Conservation (phyloP, 2,329 filamentous ascomycete species). For the Epichloe aotearoae region DNA sequence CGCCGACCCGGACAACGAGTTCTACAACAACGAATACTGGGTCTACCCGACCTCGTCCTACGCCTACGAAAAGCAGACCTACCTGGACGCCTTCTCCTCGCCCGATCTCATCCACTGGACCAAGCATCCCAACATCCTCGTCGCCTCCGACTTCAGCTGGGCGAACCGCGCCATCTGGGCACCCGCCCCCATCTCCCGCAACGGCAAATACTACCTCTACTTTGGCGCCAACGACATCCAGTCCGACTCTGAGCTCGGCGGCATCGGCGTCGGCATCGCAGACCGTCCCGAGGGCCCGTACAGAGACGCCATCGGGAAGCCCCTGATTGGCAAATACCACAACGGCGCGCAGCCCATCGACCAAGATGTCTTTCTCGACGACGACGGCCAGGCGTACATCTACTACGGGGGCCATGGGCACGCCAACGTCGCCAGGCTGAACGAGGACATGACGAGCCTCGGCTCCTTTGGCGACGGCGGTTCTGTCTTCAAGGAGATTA, state of each 20-base stretch:
- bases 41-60: constrained; percentile 34
- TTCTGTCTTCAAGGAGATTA: too few relatives aligned
- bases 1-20: constrained; percentile 35
- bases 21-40: constrained; percentile 32
- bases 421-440: constrained; percentile 28
- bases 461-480: constrained; percentile 26
- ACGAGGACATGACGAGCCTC: constrained; percentile 27
- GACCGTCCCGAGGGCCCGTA: constrained; percentile 23
- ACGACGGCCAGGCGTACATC: constrained; percentile 28
- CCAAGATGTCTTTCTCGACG: constrained; percentile 27
- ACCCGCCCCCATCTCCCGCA: constrained; percentile 28
- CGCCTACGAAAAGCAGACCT: constrained; percentile 32
- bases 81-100: constrained; percentile 37
- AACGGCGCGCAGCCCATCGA: constrained; percentile 33
- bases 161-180: constrained; percentile 33
- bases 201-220: constrained; percentile 35
- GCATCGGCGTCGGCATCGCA: constrained; percentile 23
- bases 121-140: constrained; percentile 30
- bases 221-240: constrained; percentile 36
- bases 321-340: constrained; percentile 24
- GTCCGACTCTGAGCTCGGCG: constrained; percentile 22
- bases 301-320: constrained; percentile 19
- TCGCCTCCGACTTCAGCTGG: constrained; percentile 21
- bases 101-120: constrained; percentile 35
- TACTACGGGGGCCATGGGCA: constrained; percentile 26